phyloP scores from a whole-genome alignment of 176 grass and related monocot genomes.

The Elaeis guineensis region DNA sequence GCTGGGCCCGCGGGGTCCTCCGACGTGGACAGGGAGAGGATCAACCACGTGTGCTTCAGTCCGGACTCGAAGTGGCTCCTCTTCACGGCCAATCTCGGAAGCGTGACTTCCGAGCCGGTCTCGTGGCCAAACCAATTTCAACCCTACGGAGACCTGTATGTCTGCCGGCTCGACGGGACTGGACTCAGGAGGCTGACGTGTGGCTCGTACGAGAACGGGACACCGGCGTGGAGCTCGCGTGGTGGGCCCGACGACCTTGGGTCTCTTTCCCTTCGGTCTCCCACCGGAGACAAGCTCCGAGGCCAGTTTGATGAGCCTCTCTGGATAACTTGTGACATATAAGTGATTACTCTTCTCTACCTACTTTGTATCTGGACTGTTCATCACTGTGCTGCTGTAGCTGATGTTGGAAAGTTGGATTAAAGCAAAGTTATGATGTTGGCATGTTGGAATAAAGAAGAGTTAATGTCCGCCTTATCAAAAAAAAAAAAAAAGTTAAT shows the following conservation, averaged over 20 bases:
- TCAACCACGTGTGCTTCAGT: slow-evolving; percentile 97
- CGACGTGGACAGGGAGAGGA: slow-evolving; percentile 56
- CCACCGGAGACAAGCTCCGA: slow-evolving; percentile 26
- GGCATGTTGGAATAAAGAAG: no score
- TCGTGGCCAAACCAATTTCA: slow-evolving; percentile 69
- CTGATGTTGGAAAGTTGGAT: no score
- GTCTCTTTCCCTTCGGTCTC: slow-evolving; percentile 17
- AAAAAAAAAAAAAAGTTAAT: no score
- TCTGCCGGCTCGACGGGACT: slow-evolving; percentile 59
- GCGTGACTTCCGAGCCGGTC: slow-evolving; percentile 50
- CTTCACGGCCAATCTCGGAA: slow-evolving; percentile 70
- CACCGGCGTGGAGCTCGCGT: slow-evolving; percentile 40
- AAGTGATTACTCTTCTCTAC: background rate
- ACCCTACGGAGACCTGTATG: slow-evolving; percentile 78
- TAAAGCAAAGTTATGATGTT: no score
- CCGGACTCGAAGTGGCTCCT: slow-evolving; percentile 64
- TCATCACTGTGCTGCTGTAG: no score
- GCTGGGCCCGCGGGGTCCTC: slow-evolving; percentile 33
- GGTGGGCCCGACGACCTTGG: background rate
- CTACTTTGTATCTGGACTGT: background rate
- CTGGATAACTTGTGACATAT: slow-evolving; percentile 57
- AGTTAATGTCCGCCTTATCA: no score
- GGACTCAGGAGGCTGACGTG: slow-evolving; percentile 52
- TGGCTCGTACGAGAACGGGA: slow-evolving; percentile 85
- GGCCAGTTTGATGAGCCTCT: slow-evolving; percentile 70